Percentiles rank a stretch among this genome's conserved stretches.
phyloP scores from a whole-genome alignment of 1,139 yeast genomes.

The Taphrina betulina region DNA sequence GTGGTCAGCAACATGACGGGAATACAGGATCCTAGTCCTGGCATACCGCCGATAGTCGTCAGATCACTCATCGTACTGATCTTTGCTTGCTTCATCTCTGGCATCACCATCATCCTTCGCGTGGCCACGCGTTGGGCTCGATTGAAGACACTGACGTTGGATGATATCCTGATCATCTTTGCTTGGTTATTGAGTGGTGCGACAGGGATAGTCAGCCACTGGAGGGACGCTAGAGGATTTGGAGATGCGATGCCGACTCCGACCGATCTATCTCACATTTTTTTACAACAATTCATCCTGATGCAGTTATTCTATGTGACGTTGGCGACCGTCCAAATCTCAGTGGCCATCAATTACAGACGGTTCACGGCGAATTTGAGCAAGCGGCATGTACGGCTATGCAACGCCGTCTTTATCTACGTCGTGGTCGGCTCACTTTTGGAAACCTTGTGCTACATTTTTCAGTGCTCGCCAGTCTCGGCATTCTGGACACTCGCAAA shows the following conservation, averaged over 20 bases:
- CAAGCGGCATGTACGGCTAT: neutral
- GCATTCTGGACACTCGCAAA: slow-evolving; percentile 5
- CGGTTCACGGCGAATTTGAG: neutral
- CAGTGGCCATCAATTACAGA: slow-evolving; percentile 7
- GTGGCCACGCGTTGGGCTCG: neutral
- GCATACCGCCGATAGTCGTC: too few species aligned
- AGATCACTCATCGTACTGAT: too few species aligned
- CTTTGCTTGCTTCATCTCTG: too few species aligned
- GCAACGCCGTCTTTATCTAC: neutral
- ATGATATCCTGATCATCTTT: neutral
- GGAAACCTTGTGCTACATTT: neutral
- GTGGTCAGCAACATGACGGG: too few species aligned
- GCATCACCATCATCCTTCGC: neutral
- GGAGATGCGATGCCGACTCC: neutral
- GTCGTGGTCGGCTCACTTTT: neutral
- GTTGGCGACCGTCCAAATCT: neutral
- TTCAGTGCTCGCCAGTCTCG: slow-evolving; percentile 4
- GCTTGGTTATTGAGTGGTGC: slow-evolving; percentile 1
- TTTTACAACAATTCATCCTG: neutral
- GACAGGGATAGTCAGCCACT: slow-evolving; percentile 4
- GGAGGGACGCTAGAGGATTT: neutral
- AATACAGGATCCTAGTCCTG: too few species aligned
- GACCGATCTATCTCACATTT: neutral
- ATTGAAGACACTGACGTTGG: slow-evolving; percentile 3
- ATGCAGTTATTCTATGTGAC: slow-evolving; percentile 1